Evolutionary conservation across 1,284 basidiomycete genomes (phyloP).

Genomic region (Omphalotus olearius): DNA sequence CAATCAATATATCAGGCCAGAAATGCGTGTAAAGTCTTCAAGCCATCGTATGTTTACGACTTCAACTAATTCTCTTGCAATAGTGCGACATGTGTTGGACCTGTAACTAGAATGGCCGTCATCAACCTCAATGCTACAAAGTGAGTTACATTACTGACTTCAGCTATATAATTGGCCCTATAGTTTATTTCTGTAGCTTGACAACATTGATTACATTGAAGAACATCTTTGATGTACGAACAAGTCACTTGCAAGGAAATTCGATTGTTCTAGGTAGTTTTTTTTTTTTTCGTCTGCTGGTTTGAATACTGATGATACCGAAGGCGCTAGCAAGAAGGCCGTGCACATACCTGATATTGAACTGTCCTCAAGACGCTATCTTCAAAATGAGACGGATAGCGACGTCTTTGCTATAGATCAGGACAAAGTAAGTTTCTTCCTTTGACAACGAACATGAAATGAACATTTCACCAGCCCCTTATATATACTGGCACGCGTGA

Average conservation of each 20-base stretch:
- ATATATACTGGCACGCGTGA: conserved; percentile 62
- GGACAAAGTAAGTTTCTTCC: conserved; percentile 3
- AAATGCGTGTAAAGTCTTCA: conserved; percentile 42
- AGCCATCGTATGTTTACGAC: background rate
- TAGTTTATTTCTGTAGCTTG: conserved; percentile 19
- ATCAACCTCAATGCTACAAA: conserved; percentile 34
- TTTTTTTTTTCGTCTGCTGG: background rate
- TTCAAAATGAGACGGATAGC: conserved; percentile 4
- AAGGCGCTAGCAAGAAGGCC: conserved; percentile 50
- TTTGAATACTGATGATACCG: conserved; percentile 11
- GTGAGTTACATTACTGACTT: conserved; percentile 22
- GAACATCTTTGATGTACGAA: conserved; percentile 53
- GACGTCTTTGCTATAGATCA: conserved; percentile 7
- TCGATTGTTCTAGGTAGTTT: conserved; percentile 51
- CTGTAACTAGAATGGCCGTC: conserved; percentile 42
- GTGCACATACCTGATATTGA: conserved; percentile 51
- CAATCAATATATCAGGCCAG: conserved; percentile 45
- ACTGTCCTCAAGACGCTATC: conserved; percentile 8
- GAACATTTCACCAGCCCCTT: conserved; percentile 33
- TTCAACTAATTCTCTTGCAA: too few species aligned
- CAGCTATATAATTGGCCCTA: background rate
- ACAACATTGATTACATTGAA: conserved; percentile 32
- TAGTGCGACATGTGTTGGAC: conserved; percentile 51
- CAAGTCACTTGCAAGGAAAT: conserved; percentile 43
- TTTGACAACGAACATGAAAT: background rate